phyloP scores from a whole-genome alignment of 2,329 filamentous ascomycete genomes.

The Aspergillus sp. region DNA sequence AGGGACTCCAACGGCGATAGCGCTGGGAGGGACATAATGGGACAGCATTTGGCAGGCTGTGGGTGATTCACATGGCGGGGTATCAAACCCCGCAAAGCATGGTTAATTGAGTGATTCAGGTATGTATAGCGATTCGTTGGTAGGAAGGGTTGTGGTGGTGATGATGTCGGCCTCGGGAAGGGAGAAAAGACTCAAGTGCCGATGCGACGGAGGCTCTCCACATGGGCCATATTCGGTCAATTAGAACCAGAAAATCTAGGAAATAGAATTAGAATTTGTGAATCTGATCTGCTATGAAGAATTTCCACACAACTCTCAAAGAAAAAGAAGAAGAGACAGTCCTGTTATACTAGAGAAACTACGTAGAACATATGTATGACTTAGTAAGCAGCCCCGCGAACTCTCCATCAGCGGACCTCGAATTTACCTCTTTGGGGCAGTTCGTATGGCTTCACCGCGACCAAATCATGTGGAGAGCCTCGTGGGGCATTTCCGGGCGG shows the following conservation, averaged over 20 bases:
- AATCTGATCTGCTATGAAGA: not conserved
- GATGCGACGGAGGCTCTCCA: not conserved
- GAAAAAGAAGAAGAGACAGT: not conserved
- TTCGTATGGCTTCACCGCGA: not conserved
- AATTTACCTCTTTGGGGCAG: too few relatives aligned
- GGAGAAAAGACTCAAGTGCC: constrained; percentile 13
- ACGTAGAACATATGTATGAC: not conserved
- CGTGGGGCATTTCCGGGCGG: not conserved
- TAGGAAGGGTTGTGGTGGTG: not conserved
- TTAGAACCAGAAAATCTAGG: not conserved
- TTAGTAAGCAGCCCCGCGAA: not conserved
- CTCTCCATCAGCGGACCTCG: not conserved
- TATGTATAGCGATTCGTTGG: not conserved
- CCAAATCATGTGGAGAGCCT: not conserved
- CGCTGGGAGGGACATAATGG: constrained; percentile 11
- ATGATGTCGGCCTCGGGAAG: constrained; percentile 9
- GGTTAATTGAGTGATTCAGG: not conserved
- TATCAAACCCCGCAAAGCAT: not conserved
- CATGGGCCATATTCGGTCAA: not conserved
- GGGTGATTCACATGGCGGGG: constrained; percentile 10
- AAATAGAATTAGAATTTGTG: too few relatives aligned
- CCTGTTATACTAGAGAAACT: not conserved
- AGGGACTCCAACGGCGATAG: constrained; percentile 34
- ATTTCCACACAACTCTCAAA: not conserved
- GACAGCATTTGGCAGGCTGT: constrained; percentile 2